A percentile compares a stretch with the other conserved stretches of the same genome.
Evolutionary conservation across 306 rosid genomes (phyloP).

Genomic region (Glycine soja): DNA sequence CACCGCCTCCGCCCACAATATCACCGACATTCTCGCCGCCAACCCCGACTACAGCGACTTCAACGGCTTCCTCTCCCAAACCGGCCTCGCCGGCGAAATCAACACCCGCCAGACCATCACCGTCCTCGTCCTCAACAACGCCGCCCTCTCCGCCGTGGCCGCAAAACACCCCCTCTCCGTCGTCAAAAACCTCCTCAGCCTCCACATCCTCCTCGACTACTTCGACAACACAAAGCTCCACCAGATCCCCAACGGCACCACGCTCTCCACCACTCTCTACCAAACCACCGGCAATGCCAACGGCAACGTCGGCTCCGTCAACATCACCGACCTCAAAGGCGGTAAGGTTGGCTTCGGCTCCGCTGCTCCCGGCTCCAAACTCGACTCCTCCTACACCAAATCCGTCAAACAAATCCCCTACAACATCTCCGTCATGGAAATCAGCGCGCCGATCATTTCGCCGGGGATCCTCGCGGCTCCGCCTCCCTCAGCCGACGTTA

Average conservation of each 20-base stretch:
- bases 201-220: constrained; percentile 82
- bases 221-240: constrained; percentile 82
- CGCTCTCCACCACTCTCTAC: constrained; percentile 81
- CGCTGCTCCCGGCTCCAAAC: constrained; percentile 86
- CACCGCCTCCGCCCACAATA: constrained; percentile 77
- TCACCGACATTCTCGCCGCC: constrained; percentile 77
- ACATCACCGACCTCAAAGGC: constrained; percentile 84
- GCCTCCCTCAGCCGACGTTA: constrained; percentile 69
- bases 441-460: constrained; percentile 74
- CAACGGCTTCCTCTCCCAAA: constrained; percentile 64
- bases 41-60: constrained; percentile 65
- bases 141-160: constrained; percentile 64
- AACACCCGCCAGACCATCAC: constrained; percentile 88
- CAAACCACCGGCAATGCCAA: constrained; percentile 89
- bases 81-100: constrained; percentile 84
- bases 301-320: constrained; percentile 81
- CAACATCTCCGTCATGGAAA: constrained; percentile 83
- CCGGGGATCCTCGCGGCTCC: constrained; percentile 86
- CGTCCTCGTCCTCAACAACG: constrained; percentile 74
- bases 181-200: constrained; percentile 76
- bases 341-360: constrained; percentile 95
- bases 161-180: constrained; percentile 79
- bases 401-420: constrained; percentile 80
- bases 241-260: constrained; percentile 77
- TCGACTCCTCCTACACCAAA: constrained; percentile 80